Conservation (phyloP, 352 stramenopile genomes). For the Phytophthora hybrid region DNA sequence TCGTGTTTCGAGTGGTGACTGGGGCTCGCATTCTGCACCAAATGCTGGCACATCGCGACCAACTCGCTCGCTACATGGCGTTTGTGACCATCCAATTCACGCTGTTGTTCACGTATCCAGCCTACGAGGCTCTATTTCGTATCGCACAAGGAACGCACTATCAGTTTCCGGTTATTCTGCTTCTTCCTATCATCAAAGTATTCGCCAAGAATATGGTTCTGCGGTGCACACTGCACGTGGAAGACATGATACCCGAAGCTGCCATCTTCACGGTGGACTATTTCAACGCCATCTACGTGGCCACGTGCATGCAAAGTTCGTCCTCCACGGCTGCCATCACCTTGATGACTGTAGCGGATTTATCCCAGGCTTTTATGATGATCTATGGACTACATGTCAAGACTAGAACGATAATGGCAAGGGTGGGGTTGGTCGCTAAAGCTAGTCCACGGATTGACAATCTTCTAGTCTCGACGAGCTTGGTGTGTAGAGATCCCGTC, state of each 20-base stretch:
- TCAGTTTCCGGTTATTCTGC: conserved; percentile 10
- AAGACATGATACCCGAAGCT: conserved; percentile 23
- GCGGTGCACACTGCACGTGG: conserved; percentile 8
- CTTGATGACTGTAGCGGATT: conserved; percentile 23
- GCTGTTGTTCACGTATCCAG: conserved; percentile 13
- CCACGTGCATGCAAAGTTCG: conserved; percentile 23
- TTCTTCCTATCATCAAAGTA: conserved; percentile 38
- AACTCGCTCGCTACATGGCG: conserved; percentile 3
- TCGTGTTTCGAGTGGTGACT: conserved; percentile 2
- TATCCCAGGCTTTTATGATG: conserved; percentile 3
- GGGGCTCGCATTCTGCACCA: neutral
- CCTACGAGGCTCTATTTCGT: conserved; percentile 19
- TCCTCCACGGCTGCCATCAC: conserved; percentile 5
- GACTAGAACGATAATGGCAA: neutral
- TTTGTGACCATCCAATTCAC: conserved; percentile 13
- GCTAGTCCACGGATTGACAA: neutral
- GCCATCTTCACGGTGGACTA: conserved; percentile 34
- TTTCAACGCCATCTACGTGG: conserved; percentile 36
- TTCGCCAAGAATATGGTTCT: conserved; percentile 27
- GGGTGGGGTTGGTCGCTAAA: neutral
- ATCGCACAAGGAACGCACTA: conserved; percentile 1
- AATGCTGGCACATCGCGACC: conserved; percentile 7
- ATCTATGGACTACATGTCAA: conserved; percentile 16
- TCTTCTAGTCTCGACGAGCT: neutral
- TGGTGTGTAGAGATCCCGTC: neutral